A percentile compares a stretch with the other conserved stretches of the same genome.
Evolutionary conservation across 352 stramenopile genomes (phyloP).

Genomic region (Phytophthora europaea): DNA sequence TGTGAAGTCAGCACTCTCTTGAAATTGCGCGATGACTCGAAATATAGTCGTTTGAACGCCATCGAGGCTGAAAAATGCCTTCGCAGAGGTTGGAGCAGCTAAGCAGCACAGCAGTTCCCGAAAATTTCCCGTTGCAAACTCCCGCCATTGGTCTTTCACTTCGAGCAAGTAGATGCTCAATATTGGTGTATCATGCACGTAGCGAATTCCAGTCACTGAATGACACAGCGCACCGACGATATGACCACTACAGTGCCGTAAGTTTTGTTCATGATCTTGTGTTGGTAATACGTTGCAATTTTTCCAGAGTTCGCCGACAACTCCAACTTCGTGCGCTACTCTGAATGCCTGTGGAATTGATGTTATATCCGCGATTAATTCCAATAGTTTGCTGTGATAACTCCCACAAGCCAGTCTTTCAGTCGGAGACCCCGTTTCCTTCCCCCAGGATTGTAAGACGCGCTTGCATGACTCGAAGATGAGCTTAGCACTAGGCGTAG

Average conservation of each 20-base stretch:
- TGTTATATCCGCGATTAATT: conserved; percentile 5
- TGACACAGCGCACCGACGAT: conserved; percentile 6
- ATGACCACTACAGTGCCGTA: background rate
- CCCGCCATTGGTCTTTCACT: conserved; percentile 7
- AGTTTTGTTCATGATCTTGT: background rate
- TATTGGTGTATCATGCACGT: background rate
- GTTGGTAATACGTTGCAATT: background rate
- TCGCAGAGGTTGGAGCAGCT: conserved; percentile 8
- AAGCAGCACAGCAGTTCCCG: conserved; percentile 19
- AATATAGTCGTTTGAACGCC: conserved; percentile 23
- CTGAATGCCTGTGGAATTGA: conserved; percentile 8
- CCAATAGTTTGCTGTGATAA: conserved; percentile 11
- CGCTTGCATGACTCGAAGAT: conserved; percentile 26
- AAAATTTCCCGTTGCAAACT: conserved; percentile 4
- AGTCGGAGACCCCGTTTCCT: background rate
- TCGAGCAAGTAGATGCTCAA: conserved; percentile 2
- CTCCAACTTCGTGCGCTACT: conserved; percentile 11
- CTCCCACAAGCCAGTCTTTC: background rate
- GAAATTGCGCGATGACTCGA: conserved; percentile 19
- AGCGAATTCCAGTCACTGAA: conserved; percentile 14
- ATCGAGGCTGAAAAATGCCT: conserved; percentile 29
- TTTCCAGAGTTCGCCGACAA: conserved; percentile 23
- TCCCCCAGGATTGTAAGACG: conserved; percentile 5
- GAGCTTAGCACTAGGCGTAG: background rate
- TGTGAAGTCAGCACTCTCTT: conserved; percentile 34